Percentiles rank a stretch among this genome's conserved stretches.
Conservation (phyloP, 108 stramenopile genomes). For the Fistulifera pelliculosa region DNA sequence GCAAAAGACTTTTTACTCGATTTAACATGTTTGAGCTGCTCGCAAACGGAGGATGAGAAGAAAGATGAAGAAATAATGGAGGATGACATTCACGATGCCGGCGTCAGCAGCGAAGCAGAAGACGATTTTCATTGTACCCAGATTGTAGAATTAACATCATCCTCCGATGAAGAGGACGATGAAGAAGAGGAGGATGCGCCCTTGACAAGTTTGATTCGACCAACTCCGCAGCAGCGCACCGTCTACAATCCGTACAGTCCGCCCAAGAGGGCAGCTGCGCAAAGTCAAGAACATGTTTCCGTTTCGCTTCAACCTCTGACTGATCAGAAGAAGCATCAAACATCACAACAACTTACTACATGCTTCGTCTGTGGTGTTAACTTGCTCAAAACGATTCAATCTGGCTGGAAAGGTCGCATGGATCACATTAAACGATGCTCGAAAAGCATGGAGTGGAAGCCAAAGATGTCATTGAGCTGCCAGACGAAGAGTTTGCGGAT, state of each 20-base stretch:
- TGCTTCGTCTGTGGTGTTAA: slow-evolving; percentile 66
- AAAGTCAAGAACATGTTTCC: background rate
- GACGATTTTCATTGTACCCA: slow-evolving; percentile 6
- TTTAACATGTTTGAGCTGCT: too few species aligned
- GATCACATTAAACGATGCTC: slow-evolving; percentile 78
- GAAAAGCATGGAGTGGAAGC: slow-evolving; percentile 43
- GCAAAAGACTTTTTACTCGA: too few species aligned
- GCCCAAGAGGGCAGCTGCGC: background rate
- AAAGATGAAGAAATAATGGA: too few species aligned
- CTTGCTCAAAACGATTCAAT: slow-evolving; percentile 24
- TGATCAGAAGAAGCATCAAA: background rate
- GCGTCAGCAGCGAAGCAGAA: slow-evolving; percentile 4
- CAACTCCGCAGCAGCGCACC: background rate
- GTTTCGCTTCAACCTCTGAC: background rate
- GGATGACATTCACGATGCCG: background rate
- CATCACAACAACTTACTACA: slow-evolving; percentile 1
- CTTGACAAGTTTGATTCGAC: background rate
- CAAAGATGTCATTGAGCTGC: slow-evolving; percentile 17
- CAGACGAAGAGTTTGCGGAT: background rate
- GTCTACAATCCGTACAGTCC: slow-evolving; percentile 1
- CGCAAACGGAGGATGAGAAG: too few species aligned
- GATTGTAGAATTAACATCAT: background rate
- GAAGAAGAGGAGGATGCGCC: slow-evolving; percentile 2
- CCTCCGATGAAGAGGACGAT: slow-evolving; percentile 4
- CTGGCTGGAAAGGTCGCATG: slow-evolving; percentile 44